Conservation (phyloP, 345 rosid genomes). For the Eucalyptus viminalis region DNA sequence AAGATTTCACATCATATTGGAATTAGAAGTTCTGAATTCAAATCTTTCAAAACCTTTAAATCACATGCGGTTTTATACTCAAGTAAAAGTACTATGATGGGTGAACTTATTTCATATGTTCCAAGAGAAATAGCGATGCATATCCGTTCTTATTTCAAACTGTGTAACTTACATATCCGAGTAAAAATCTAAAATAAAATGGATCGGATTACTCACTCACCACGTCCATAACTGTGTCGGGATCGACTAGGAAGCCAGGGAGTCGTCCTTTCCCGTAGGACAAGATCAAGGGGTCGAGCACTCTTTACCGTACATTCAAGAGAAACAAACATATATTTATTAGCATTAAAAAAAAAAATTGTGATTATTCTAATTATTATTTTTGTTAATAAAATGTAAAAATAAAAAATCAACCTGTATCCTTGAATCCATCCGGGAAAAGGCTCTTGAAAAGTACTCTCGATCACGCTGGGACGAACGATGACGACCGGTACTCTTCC, state of each 20-base stretch:
- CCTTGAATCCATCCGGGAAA: conserved; percentile 33
- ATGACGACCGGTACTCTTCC: conserved; percentile 8
- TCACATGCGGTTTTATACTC: too few relatives aligned
- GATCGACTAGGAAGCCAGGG: conserved; percentile 6
- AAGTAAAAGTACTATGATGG: too few relatives aligned
- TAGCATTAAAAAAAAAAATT: not conserved
- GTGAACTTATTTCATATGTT: too few relatives aligned
- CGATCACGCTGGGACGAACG: conserved; percentile 17
- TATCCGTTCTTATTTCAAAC: too few relatives aligned
- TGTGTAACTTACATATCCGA: too few relatives aligned
- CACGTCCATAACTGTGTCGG: not conserved
- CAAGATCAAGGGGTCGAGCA: conserved; percentile 19
- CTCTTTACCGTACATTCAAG: not conserved
- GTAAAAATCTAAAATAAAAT: too few relatives aligned
- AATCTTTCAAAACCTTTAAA: too few relatives aligned
- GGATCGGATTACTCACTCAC: not conserved
- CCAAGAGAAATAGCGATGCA: too few relatives aligned
- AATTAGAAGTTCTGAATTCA: too few relatives aligned
- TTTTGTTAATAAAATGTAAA: not conserved
- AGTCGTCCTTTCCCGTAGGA: conserved; percentile 20
- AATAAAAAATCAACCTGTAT: not conserved
- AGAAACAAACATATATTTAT: not conserved
- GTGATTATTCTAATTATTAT: too few relatives aligned
- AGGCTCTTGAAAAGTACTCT: conserved; percentile 16
- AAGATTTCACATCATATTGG: too few relatives aligned